Evolutionary conservation across 352 stramenopile genomes (phyloP), one percentile per base, ranked within the genome.

Genomic region (Phytophthora agathidicida): DNA sequence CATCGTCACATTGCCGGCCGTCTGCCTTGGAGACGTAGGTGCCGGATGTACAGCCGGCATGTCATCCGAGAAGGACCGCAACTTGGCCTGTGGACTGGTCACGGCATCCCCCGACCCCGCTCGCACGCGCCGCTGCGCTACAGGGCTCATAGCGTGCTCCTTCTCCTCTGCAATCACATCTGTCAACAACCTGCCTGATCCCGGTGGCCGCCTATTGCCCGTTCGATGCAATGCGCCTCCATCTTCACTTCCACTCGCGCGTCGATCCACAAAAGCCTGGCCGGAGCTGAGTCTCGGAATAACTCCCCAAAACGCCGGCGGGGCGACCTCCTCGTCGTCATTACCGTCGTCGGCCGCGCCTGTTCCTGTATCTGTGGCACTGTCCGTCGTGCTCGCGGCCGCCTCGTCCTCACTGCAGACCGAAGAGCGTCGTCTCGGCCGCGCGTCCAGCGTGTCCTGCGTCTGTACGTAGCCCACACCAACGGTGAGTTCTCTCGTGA

Each of bases 251-350:
- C 23, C 74, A 46, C 50, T 85, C 1, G 86, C 86, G 3, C 79
- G 80, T 23, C 83, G 78, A 61, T 94, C 86, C 30, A 91, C 74
- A 62, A 94, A 93, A 3, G 86, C 86, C 60, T 94, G 81, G 10
- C 86, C 86, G 14, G 83, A 93, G 63, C 86, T 94, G n/a, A 94
- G 51, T 19, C 86, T 71, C 22, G 83, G 83, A 42, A 94, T 88
- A 33, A 88, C 64, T 3, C 78, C 75, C 80, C 78, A 88, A 13
- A 77, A 67, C 0, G 67, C 54, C 24, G 49, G 55, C 9, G 49
- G 30, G 2, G 64, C 33, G 0, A 59, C 35, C 2, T 73, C 61
- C n/a, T 74, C 60, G 7, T 64, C 64, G 5, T 68, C 71, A 27
- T 42, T 64, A 8, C 5, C 39, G 0, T 63, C 45, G 9, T 47